Conservation (phyloP, 148 eudicot species). For the Fallopia convolvulus region DNA sequence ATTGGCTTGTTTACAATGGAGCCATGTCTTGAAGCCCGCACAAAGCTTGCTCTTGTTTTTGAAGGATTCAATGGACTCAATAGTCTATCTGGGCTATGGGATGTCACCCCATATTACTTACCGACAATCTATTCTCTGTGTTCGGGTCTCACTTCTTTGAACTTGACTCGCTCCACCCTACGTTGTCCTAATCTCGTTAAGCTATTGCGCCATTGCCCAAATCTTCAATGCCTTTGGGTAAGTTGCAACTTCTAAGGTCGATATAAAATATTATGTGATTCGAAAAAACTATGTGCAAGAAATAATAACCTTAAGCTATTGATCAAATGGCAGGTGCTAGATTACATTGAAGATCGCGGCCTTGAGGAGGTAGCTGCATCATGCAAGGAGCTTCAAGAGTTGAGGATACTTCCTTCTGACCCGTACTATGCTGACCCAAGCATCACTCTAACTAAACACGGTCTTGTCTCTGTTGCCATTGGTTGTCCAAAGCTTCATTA, state of each 20-base stretch:
- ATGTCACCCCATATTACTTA: constrained; percentile 37
- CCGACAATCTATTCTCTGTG: constrained; percentile 61
- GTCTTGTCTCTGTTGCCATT: constrained; percentile 72
- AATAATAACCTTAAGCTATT: too few relatives aligned
- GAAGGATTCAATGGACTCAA: constrained; percentile 45
- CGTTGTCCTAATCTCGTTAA: constrained; percentile 51
- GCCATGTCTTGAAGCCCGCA: constrained; percentile 43
- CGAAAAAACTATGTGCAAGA: too few relatives aligned
- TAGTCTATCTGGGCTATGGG: constrained; percentile 68
- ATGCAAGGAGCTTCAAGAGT: constrained; percentile 75
- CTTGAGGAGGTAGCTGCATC: constrained; percentile 57
- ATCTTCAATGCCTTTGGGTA: constrained; percentile 70
- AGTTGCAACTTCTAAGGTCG: neutral
- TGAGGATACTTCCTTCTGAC: constrained; percentile 83
- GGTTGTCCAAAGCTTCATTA: constrained; percentile 90
- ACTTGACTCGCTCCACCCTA: constrained; percentile 68
- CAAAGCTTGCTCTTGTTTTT: constrained; percentile 31
- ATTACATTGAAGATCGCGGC: constrained; percentile 78
- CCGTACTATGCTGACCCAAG: constrained; percentile 68
- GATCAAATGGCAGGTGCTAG: constrained; percentile 51
- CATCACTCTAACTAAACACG: constrained; percentile 66
- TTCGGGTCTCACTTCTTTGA: constrained; percentile 48
- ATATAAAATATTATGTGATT: too few relatives aligned
- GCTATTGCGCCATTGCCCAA: constrained; percentile 56
- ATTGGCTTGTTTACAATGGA: constrained; percentile 56